A percentile compares a stretch with the other conserved stretches of the same genome.
phyloP scores from a whole-genome alignment of 768 basidiomycete genomes.

The Infundibulicybe gibba region DNA sequence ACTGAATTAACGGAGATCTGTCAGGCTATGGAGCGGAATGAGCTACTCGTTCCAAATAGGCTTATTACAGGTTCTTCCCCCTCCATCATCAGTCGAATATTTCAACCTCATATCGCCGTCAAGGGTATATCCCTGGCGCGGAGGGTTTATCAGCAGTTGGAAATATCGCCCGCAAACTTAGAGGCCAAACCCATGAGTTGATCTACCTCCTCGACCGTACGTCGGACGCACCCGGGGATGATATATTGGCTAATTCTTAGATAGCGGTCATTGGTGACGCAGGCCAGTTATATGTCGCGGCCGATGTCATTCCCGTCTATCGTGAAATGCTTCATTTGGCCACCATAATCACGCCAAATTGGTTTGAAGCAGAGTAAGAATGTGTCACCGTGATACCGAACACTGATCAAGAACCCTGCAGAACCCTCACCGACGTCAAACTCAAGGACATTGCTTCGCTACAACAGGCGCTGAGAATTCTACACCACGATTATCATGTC shows the following conservation, averaged over 20 bases:
- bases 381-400: too few relatives aligned
- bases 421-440: constrained; percentile 69
- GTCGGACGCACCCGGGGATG: constrained; percentile 20
- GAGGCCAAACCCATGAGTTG: constrained; percentile 50
- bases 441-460: constrained; percentile 69
- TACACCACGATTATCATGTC: constrained; percentile 76
- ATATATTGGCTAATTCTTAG: background rate
- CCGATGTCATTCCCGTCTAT: constrained; percentile 86
- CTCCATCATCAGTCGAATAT: background rate
- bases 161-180: constrained; percentile 58
- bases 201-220: constrained; percentile 91
- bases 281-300: constrained; percentile 83
- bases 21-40: constrained; percentile 67
- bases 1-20: constrained; percentile 78
- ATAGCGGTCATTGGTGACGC: constrained; percentile 94
- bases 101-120: background rate
- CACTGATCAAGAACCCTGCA: constrained; percentile 21
- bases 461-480: constrained; percentile 58
- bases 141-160: constrained; percentile 70
- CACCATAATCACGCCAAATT: constrained; percentile 94
- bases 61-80: constrained; percentile 68
- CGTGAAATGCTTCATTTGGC: constrained; percentile 75
- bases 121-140: constrained; percentile 87
- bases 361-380: constrained; percentile 94
- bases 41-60: constrained; percentile 66